Evolutionary conservation across 2,329 filamentous ascomycete species (phyloP), one percentile per base, ranked within the genome.

Genomic region (Aspergillus sp.): DNA sequence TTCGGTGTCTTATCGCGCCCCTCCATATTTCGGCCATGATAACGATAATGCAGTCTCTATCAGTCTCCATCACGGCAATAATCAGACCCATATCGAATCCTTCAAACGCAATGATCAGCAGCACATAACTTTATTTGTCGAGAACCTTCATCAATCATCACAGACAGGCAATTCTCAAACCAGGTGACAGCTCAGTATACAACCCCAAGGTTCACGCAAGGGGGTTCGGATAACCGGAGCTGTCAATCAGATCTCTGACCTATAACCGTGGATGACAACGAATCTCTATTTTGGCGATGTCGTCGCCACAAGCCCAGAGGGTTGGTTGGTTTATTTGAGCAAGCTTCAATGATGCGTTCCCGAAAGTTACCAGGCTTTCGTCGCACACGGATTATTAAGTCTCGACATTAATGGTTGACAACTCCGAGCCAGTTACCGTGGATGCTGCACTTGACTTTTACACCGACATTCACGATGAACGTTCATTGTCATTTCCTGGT

Each of bases 51-150:
- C 32, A 48, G 7, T 36, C 34, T 5, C 34, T 36, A 20, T 34
- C 45, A 24, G 45, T 20, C 30, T 48, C 30, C 45, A 48, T 48
- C 24, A 36, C 32, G 15, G 34, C 34, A 36, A 36, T 36, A 36
- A 36, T 36, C 12, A 17, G 17, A 24, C 12, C 30, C n/a, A 32
- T 48, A 36, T 20, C 30, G 18, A 36, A 48, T 38, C 30, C 32
- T 36, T 38, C 17, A 32, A 6, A 48, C 38, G 45, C 38, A 52
- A 42, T 43, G 49, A 52, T 52, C 49, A 52, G 22, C 49, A 43
- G 11, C n/a, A 17, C 32, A 48, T 52, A 44, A 43, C 49, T 43
- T 42, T 52, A 32, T 52, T 52, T n/a, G 12, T 36, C 34, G 12
- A 36, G 34, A n/a, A n/a, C 34, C 34, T n/a, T 20, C 20, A 22